Conservation (phyloP, 768 basidiomycete genomes). For the Trametes coccinea region DNA sequence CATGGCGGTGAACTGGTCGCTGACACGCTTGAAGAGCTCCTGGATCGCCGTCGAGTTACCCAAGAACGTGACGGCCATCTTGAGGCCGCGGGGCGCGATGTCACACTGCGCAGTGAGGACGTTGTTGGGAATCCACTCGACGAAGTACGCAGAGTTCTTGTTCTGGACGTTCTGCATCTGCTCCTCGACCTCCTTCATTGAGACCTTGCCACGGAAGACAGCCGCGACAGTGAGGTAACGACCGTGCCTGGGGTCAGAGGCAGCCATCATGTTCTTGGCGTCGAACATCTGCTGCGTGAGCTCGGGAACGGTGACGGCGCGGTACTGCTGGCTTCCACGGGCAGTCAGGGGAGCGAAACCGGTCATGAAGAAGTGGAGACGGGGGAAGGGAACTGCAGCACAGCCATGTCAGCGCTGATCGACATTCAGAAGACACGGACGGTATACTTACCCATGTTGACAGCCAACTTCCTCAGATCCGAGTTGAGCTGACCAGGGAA, state of each 20-base stretch:
- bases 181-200: constrained; percentile 99
- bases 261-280: constrained; percentile 99
- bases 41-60: constrained; percentile 98
- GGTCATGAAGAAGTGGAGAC: constrained; percentile 99
- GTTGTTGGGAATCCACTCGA: constrained; percentile 99
- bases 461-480: constrained; percentile 95
- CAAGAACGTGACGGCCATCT: constrained; percentile 97
- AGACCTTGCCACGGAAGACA: constrained; percentile 98
- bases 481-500: constrained; percentile 99
- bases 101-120: constrained; percentile 98
- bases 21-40: constrained; percentile 98
- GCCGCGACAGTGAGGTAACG: constrained; percentile 98
- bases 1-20: constrained; percentile 98
- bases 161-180: constrained; percentile 97
- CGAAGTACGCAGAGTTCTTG: constrained; percentile 98
- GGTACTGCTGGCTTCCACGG: constrained; percentile 92
- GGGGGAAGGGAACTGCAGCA: constrained; percentile 86
- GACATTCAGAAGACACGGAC: too few species aligned
- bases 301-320: constrained; percentile 96
- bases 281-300: constrained; percentile 99
- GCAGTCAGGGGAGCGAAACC: constrained; percentile 95
- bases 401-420: constrained; percentile 1
- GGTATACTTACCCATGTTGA: constrained; percentile 86
- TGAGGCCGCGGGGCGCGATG: constrained; percentile 91
- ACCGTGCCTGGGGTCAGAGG: constrained; percentile 94